phyloP scores from a whole-genome alignment of 495 filamentous ascomycete genomes.

The Penicillium coprophilum region DNA sequence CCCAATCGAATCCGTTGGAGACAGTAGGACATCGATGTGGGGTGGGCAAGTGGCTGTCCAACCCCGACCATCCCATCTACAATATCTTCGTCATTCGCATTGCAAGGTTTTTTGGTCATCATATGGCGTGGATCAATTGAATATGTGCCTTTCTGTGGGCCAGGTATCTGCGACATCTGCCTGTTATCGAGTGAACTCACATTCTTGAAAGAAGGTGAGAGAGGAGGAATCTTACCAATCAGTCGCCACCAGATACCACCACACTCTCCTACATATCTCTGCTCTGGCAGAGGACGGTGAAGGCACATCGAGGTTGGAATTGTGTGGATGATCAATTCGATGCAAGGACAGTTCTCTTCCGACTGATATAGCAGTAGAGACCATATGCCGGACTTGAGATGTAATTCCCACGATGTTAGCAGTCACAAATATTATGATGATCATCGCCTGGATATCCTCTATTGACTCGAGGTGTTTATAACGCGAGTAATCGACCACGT shows the following conservation, averaged over 20 bases:
- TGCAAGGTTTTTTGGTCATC: conserved; percentile 43
- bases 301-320: conserved; percentile 12
- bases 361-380: conserved; percentile 29
- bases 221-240: conserved; percentile 40
- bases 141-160: conserved; percentile 43
- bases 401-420: conserved; percentile 43
- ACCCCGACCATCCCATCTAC: conserved; percentile 29
- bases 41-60: conserved; percentile 34
- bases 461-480: conserved; percentile 29
- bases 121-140: conserved; percentile 43
- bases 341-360: conserved; percentile 45
- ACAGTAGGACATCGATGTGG: conserved; percentile 48
- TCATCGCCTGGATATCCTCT: conserved; percentile 45
- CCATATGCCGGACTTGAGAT: conserved; percentile 32
- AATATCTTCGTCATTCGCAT: conserved; percentile 48
- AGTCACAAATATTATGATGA: conserved; percentile 40
- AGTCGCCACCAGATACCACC: conserved; percentile 49
- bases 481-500: conserved; percentile 40
- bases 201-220: neutral
- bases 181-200: conserved; percentile 17
- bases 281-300: conserved; percentile 24
- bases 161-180: conserved; percentile 39
- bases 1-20: conserved; percentile 46
- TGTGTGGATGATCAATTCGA: conserved; percentile 38
- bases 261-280: conserved; percentile 48